A percentile compares a stretch with the other conserved stretches of the same genome.
phyloP scores from a whole-genome alignment of 768 basidiomycete species.

The Phlebiopsis gigantea region DNA sequence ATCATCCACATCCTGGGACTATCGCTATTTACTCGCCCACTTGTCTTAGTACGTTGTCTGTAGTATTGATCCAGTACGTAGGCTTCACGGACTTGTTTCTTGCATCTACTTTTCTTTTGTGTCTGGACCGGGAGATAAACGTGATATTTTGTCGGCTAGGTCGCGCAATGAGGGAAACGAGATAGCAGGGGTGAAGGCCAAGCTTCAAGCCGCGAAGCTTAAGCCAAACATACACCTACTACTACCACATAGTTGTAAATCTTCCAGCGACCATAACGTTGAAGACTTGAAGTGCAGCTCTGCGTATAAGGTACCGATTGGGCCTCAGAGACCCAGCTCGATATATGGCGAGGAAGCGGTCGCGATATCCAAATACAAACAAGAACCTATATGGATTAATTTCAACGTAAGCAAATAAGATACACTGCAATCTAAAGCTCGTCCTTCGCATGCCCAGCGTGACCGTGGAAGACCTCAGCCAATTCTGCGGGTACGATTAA shows the following conservation, averaged over 20 bases:
- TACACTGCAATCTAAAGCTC: conserved; percentile 30
- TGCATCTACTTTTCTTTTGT: neutral
- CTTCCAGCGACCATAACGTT: no score
- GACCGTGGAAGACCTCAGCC: conserved; percentile 44
- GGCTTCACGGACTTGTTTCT: neutral
- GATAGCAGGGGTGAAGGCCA: no score
- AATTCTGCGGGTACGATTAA: conserved; percentile 40
- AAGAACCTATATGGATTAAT: neutral
- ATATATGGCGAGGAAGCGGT: neutral
- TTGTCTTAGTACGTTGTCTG: conserved; percentile 1
- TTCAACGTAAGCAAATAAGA: neutral
- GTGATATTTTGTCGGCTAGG: neutral
- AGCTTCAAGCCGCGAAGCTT: no score
- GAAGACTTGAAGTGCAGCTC: no score
- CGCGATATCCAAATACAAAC: neutral
- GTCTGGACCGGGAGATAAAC: neutral
- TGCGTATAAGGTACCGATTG: no score
- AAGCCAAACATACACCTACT: no score
- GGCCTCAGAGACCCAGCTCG: neutral
- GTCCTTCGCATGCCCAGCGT: conserved; percentile 29
- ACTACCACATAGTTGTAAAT: no score
- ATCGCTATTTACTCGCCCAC: neutral
- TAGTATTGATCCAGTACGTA: neutral
- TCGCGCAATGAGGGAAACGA: no score
- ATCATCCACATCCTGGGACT: neutral